Percentiles rank a stretch among this genome's conserved stretches.
Conservation (phyloP, 2,329 filamentous ascomycete species). For the Graphiopsis chlorocephala region DNA sequence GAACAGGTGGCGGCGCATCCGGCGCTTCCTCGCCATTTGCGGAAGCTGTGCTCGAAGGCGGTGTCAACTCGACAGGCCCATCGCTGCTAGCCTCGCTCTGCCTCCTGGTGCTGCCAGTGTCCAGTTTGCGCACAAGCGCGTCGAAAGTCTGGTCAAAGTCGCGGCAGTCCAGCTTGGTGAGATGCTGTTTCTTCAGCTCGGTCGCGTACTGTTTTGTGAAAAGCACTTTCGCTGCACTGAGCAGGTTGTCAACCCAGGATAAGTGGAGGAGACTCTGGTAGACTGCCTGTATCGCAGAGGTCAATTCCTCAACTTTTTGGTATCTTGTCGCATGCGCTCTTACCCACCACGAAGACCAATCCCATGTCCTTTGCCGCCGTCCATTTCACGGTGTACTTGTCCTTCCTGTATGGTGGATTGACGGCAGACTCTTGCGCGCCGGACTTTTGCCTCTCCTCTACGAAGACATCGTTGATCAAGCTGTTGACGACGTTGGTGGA, state of each 20-base stretch:
- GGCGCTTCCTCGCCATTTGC: constrained; percentile 45
- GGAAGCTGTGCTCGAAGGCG: constrained; percentile 49
- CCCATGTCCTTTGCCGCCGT: constrained; percentile 88
- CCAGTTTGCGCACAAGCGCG: constrained; percentile 82
- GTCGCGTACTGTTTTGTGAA: constrained; percentile 89
- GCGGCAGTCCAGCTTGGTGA: constrained; percentile 71
- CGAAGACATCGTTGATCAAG: constrained; percentile 95
- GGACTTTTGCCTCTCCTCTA: constrained; percentile 78
- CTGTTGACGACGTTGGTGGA: constrained; percentile 84
- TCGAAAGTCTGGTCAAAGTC: constrained; percentile 93
- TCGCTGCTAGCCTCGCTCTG: constrained; percentile 31
- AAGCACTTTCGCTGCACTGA: constrained; percentile 90
- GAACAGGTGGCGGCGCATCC: constrained; percentile 53
- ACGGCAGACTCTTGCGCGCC: constrained; percentile 53
- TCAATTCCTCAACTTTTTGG: constrained; percentile 17
- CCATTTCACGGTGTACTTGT: constrained; percentile 95
- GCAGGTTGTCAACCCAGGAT: constrained; percentile 93
- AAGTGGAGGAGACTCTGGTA: constrained; percentile 94
- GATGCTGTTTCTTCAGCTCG: constrained; percentile 77
- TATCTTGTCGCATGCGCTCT: constrained; percentile 5
- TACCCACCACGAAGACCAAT: constrained; percentile 84
- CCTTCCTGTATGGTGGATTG: constrained; percentile 78
- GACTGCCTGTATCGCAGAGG: constrained; percentile 65
- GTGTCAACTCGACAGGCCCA: constrained; percentile 48
- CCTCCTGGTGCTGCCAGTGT: constrained; percentile 41